phyloP scores from a whole-genome alignment of 2,329 filamentous ascomycete species.

The Aphanocladium album region DNA sequence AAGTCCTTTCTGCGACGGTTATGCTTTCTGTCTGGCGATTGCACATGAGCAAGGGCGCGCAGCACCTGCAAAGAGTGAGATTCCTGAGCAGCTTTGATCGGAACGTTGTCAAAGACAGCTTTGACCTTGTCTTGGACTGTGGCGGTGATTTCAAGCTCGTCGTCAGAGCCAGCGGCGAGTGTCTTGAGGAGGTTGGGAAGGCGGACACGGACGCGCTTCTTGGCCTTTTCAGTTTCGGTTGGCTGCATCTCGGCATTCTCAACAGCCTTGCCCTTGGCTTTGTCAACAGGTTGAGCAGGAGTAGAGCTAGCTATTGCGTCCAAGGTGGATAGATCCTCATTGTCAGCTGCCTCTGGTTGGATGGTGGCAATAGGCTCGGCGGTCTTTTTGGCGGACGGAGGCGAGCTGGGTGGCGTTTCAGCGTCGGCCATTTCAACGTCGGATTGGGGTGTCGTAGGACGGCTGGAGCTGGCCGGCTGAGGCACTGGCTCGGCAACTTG shows the following conservation, averaged over 20 bases:
- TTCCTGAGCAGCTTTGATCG: conserved; percentile 58
- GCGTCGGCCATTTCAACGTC: conserved; percentile 47
- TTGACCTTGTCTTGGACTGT: conserved; percentile 48
- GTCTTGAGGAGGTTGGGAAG: conserved; percentile 38
- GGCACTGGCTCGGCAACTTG: conserved; percentile 18
- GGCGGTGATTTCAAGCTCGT: conserved; percentile 59
- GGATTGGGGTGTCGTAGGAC: conserved; percentile 45
- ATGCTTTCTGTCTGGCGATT: conserved; percentile 52
- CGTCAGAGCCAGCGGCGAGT: conserved; percentile 43
- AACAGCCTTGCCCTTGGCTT: conserved; percentile 56
- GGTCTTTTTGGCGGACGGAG: conserved; percentile 36
- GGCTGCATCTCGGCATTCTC: conserved; percentile 16
- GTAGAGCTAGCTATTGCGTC: conserved; percentile 27
- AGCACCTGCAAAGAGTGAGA: conserved; percentile 60
- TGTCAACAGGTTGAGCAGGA: conserved; percentile 37
- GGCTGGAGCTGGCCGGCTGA: conserved; percentile 51
- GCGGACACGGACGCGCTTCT: conserved; percentile 48
- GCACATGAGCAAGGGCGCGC: conserved; percentile 69
- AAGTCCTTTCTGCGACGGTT: conserved; percentile 36
- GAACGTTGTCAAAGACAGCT: conserved; percentile 66
- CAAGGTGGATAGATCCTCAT: conserved; percentile 33
- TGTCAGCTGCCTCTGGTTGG: conserved; percentile 20
- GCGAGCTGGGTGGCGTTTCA: conserved; percentile 70
- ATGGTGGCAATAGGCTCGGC: conserved; percentile 11
- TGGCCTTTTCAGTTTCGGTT: conserved; percentile 26